Conservation (phyloP, 2,329 filamentous ascomycete genomes). For the Pestalotiopsis sp. region DNA sequence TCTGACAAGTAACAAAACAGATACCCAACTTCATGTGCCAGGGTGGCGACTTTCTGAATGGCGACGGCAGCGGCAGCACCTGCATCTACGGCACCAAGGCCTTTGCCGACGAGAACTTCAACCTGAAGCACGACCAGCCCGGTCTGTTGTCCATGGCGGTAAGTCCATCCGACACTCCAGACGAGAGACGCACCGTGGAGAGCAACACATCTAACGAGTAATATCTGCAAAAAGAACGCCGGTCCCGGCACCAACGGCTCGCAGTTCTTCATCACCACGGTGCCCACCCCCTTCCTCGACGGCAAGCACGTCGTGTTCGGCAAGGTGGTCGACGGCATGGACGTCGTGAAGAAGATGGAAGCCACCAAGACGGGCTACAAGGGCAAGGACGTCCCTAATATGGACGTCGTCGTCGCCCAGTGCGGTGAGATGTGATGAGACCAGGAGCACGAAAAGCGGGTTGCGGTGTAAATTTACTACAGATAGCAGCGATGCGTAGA, state of each 20-base stretch:
- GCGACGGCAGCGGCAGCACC: conserved; percentile 86
- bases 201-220: neutral
- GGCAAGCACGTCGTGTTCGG: conserved; percentile 96
- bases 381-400: conserved; percentile 77
- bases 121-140: conserved; percentile 73
- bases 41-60: conserved; percentile 92
- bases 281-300: conserved; percentile 84
- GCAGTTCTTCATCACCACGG: conserved; percentile 97
- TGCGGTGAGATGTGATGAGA: conserved; percentile 84
- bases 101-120: conserved; percentile 92
- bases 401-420: conserved; percentile 82
- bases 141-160: conserved; percentile 94
- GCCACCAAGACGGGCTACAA: conserved; percentile 78
- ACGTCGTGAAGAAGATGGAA: conserved; percentile 91
- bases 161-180: conserved; percentile 38
- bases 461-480: neutral
- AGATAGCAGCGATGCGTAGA: too few species aligned
- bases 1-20: conserved; percentile 44
- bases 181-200: neutral
- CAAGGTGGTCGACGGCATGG: conserved; percentile 85
- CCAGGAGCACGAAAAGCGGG: neutral
- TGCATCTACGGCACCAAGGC: conserved; percentile 84
- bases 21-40: conserved; percentile 98
- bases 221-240: conserved; percentile 65
- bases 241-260: conserved; percentile 92